Percentiles rank a stretch among this genome's conserved stretches.
Evolutionary conservation across 2,329 filamentous ascomycete species (phyloP).

Genomic region (Orbilia blumenaviensis): DNA sequence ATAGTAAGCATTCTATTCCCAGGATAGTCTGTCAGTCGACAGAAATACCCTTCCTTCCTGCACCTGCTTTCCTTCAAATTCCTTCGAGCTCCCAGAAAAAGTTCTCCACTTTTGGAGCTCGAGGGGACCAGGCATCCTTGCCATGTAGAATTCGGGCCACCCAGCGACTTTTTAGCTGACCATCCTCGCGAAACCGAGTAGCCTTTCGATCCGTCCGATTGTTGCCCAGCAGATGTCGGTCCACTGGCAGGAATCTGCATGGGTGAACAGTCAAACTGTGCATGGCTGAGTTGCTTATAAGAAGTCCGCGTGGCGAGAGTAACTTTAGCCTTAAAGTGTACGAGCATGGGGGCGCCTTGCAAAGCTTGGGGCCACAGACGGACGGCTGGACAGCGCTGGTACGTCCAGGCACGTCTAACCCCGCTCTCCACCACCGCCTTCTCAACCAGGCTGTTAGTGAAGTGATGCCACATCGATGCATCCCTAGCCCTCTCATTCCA

Average conservation of each 20-base stretch:
- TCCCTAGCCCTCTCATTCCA: slow-evolving; percentile 7
- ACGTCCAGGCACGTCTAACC: slow-evolving; percentile 4
- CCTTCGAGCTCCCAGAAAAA: slow-evolving; percentile 40
- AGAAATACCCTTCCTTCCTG: background rate
- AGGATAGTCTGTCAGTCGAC: slow-evolving; percentile 31
- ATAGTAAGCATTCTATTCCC: slow-evolving; percentile 45
- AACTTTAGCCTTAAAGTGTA: slow-evolving; percentile 44
- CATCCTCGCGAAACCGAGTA: slow-evolving; percentile 22
- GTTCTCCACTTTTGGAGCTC: slow-evolving; percentile 38
- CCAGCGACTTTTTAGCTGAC: slow-evolving; percentile 24
- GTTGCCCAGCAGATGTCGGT: slow-evolving; percentile 2
- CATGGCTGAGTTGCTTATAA: slow-evolving; percentile 38
- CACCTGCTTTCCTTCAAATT: slow-evolving; percentile 6
- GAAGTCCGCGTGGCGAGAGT: background rate
- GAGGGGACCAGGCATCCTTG: slow-evolving; percentile 37
- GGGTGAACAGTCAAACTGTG: slow-evolving; percentile 41
- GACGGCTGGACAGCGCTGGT: background rate
- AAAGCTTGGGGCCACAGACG: too few species aligned
- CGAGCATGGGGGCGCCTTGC: background rate
- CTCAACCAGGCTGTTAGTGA: background rate
- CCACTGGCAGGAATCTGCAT: slow-evolving; percentile 14
- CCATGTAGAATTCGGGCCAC: slow-evolving; percentile 22
- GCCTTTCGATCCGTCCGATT: slow-evolving; percentile 29
- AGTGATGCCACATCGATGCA: slow-evolving; percentile 8
- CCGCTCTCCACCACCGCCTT: background rate